phyloP scores from a whole-genome alignment of 495 filamentous ascomycete genomes.

The Neurospora tetrasperma region DNA sequence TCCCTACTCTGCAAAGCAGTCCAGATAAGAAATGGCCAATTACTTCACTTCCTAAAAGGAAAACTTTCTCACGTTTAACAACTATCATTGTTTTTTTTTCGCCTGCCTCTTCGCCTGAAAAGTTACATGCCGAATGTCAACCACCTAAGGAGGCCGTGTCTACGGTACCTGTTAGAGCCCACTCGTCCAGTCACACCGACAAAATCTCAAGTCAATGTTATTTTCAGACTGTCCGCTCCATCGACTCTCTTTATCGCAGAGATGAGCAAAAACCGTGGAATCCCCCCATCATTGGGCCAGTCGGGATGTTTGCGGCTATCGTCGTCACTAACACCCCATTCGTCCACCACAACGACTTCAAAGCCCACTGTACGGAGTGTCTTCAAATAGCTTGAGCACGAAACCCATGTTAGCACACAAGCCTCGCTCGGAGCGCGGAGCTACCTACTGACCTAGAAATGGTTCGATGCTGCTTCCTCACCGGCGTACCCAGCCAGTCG shows the following conservation, averaged over 20 bases:
- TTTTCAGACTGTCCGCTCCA: not conserved
- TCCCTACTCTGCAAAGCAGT: not conserved
- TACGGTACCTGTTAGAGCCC: not conserved
- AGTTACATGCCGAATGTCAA: not conserved
- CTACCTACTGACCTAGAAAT: conserved; percentile 1
- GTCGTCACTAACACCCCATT: not conserved
- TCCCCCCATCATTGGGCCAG: conserved; percentile 1
- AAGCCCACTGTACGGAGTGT: not conserved
- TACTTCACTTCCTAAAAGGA: not conserved
- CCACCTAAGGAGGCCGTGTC: not conserved
- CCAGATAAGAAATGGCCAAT: not conserved
- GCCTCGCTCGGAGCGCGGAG: not conserved
- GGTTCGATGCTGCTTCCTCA: conserved; percentile 30
- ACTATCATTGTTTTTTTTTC: not conserved
- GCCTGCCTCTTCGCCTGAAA: not conserved
- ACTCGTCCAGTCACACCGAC: not conserved
- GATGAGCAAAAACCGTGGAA: not conserved
- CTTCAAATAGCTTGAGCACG: not conserved
- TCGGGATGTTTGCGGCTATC: not conserved
- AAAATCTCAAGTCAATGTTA: not conserved
- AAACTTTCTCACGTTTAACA: not conserved
- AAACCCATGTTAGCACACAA: not conserved
- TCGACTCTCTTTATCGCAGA: not conserved
- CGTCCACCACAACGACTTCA: not conserved
- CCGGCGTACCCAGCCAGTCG: conserved; percentile 25